Evolutionary conservation across 257 asterid species (phyloP).

Genomic region (Plantago elongata): DNA sequence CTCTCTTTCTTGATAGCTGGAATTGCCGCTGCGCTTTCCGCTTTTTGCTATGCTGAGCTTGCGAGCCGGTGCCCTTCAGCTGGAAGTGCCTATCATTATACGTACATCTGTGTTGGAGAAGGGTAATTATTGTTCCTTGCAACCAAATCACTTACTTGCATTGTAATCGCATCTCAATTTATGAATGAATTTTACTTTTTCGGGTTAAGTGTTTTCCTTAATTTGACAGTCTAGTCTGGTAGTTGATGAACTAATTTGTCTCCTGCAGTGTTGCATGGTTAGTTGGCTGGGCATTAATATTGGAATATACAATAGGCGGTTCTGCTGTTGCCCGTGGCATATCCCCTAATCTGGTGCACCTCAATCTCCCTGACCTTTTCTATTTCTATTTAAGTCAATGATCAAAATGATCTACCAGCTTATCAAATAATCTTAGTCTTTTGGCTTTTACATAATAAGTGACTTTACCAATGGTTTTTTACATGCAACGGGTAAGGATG

Average conservation of each 20-base stretch:
- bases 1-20: conserved; percentile 90
- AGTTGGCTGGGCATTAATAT: conserved; percentile 89
- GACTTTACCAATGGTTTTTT: too few relatives aligned
- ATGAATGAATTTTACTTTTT: conserved; percentile 3
- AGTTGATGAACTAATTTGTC: conserved; percentile 20
- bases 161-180: background rate
- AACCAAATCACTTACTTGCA: background rate
- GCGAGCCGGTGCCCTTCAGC: conserved; percentile 96
- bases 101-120: conserved; percentile 93
- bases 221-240: background rate
- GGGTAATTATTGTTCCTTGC: conserved; percentile 43
- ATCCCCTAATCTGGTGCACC: conserved; percentile 85
- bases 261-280: conserved; percentile 87
- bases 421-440: too few relatives aligned
- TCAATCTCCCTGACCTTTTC: conserved; percentile 18
- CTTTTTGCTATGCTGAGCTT: conserved; percentile 91
- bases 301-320: conserved; percentile 98
- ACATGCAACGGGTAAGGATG: too few relatives aligned
- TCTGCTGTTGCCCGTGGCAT: conserved; percentile 99
- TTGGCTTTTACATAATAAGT: too few relatives aligned
- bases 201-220: conserved; percentile 2
- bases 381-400: conserved; percentile 4
- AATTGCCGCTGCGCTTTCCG: conserved; percentile 96
- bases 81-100: conserved; percentile 98
- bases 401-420: too few relatives aligned